These are phyloP conservation scores for Emericellopsis atlantica DNA, from an alignment of 2,329 filamentous ascomycete species.

Conservation along the genomic window DNA sequence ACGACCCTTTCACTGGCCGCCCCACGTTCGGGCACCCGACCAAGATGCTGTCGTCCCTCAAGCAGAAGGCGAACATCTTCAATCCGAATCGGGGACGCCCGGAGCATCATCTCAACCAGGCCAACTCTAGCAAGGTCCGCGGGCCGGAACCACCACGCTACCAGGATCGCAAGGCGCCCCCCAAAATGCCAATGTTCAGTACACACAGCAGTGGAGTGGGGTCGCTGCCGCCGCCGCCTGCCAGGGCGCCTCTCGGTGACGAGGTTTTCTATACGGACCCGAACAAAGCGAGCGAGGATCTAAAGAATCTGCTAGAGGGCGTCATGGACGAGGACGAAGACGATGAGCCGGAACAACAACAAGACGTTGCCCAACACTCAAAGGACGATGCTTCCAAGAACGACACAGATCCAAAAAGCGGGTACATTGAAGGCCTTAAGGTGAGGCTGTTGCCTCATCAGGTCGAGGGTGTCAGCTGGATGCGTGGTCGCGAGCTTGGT, in stretches of 20 bases:
- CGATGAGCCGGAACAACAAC: conserved; percentile 17
- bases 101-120: conserved; percentile 39
- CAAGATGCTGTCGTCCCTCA: conserved; percentile 34
- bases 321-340: conserved; percentile 66
- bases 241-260: conserved; percentile 15
- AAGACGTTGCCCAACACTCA: conserved; percentile 7
- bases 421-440: conserved; percentile 61
- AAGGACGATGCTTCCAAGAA: conserved; percentile 8
- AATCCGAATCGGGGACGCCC: conserved; percentile 40
- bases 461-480: conserved; percentile 88
- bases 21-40: conserved; percentile 24
- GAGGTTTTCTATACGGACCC: conserved; percentile 55
- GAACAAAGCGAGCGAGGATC: conserved; percentile 57
- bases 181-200: conserved; percentile 31
- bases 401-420: conserved; percentile 27
- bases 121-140: conserved; percentile 23
- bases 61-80: conserved; percentile 43
- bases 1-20: conserved; percentile 1
- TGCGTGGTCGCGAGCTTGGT: conserved; percentile 84
- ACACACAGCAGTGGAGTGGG: conserved; percentile 14
- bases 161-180: conserved; percentile 32
- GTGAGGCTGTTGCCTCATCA: conserved; percentile 89
- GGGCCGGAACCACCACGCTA: conserved; percentile 34
- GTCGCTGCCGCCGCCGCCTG: conserved; percentile 8
- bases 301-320: conserved; percentile 73